These are phyloP conservation scores for Tilletia indica DNA, from an alignment of 1,284 basidiomycete species.

Conservation along the genomic window DNA sequence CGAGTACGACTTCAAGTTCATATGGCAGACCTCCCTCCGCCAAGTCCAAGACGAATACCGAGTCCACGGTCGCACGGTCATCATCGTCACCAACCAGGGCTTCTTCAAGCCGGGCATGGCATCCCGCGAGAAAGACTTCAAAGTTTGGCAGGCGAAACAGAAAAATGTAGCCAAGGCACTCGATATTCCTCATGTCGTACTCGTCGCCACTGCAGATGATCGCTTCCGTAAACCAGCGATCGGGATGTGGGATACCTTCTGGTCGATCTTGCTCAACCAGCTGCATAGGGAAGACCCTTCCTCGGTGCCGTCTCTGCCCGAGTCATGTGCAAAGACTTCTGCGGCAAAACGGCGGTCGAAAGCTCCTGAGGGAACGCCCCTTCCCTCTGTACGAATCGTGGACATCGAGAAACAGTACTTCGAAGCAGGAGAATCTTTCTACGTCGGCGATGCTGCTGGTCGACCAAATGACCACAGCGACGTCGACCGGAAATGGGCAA, in stretches of 20 bases:
- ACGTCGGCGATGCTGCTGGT: constrained; percentile 53
- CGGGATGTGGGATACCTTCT: constrained; percentile 35
- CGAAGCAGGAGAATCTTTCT: constrained; percentile 36
- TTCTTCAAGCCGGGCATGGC: constrained; percentile 11
- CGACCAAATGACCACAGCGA: constrained; percentile 42
- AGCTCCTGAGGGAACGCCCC: background rate
- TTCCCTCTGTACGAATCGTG: background rate
- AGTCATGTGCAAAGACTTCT: background rate
- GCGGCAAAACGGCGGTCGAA: background rate
- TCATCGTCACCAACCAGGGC: constrained; percentile 40
- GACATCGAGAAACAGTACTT: constrained; percentile 18
- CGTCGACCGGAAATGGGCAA: constrained; percentile 51
- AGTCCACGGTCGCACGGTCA: constrained; percentile 23
- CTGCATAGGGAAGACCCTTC: background rate
- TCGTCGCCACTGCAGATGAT: constrained; percentile 44
- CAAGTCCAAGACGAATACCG: constrained; percentile 27
- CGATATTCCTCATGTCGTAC: constrained; percentile 38
- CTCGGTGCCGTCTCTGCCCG: background rate
- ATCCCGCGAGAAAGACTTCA: constrained; percentile 27
- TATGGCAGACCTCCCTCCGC: constrained; percentile 23
- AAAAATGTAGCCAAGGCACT: constrained; percentile 32
- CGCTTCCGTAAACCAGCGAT: constrained; percentile 43
- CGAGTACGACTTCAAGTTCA: constrained; percentile 40
- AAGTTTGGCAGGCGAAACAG: constrained; percentile 42
- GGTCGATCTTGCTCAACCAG: constrained; percentile 8